Evolutionary conservation across 208 protist genomes (phyloP).

Genomic region (Phytomonas francai): DNA sequence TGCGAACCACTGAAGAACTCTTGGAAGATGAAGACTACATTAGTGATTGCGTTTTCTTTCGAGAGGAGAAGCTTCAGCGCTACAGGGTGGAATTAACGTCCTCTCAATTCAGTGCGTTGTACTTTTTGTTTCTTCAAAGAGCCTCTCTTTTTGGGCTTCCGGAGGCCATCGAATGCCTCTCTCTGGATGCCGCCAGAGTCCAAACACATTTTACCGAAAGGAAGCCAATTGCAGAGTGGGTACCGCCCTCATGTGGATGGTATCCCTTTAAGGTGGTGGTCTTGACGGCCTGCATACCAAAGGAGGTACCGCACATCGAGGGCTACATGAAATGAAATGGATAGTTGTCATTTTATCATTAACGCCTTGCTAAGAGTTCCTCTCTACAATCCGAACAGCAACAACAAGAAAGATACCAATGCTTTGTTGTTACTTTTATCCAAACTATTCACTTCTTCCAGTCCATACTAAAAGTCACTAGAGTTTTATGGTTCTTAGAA

Average conservation of each 20-base stretch:
- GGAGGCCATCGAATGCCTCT: slow-evolving; percentile 11
- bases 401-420: neutral
- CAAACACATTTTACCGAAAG: slow-evolving; percentile 11
- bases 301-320: slow-evolving; percentile 25
- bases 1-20: neutral
- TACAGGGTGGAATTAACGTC: neutral
- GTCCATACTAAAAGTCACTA: neutral
- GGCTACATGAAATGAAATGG: slow-evolving; percentile 5
- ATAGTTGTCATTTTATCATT: neutral
- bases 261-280: slow-evolving; percentile 47
- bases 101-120: slow-evolving; percentile 13
- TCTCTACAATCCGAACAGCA: neutral
- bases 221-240: slow-evolving; percentile 1
- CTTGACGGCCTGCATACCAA: slow-evolving; percentile 38
- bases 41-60: slow-evolving; percentile 3
- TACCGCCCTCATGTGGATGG: slow-evolving; percentile 11
- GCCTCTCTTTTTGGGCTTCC: slow-evolving; percentile 21
- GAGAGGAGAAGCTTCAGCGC: slow-evolving; percentile 19
- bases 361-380: neutral
- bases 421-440: neutral
- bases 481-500: neutral
- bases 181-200: slow-evolving; percentile 7
- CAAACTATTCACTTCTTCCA: neutral
- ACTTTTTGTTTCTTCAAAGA: slow-evolving; percentile 36
- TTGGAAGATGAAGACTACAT: neutral